phyloP scores from a whole-genome alignment of 257 asterid genomes.

The Solanum piurae region DNA sequence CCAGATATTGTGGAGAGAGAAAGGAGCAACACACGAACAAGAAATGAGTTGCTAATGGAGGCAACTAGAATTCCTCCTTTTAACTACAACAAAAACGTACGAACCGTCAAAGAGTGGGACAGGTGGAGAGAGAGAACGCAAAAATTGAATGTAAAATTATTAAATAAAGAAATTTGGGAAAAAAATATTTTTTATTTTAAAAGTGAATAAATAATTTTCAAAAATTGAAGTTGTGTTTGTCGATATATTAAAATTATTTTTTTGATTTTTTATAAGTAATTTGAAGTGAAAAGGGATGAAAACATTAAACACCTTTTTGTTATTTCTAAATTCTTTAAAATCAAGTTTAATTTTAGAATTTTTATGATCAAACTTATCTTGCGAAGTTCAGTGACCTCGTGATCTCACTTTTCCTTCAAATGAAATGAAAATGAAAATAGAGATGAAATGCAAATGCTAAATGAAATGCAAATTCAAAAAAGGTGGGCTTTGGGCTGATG shows the following conservation, averaged over 20 bases:
- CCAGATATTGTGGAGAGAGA: conserved; percentile 1
- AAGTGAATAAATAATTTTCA: neutral
- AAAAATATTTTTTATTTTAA: too few species aligned
- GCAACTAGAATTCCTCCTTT: neutral
- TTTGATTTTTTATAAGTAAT: too few species aligned
- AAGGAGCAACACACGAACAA: neutral
- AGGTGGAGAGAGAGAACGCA: conserved; percentile 15
- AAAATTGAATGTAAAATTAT: neutral
- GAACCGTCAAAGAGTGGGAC: conserved; percentile 20
- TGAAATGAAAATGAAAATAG: neutral
- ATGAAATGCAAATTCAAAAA: conserved; percentile 3
- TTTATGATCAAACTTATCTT: neutral
- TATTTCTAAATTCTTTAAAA: too few species aligned
- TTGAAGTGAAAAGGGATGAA: neutral
- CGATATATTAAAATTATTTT: too few species aligned
- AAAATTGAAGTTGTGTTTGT: neutral
- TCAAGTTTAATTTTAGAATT: too few species aligned
- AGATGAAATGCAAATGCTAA: neutral
- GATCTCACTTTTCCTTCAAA: neutral
- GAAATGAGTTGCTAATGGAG: conserved; percentile 7
- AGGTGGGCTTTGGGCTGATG: neutral
- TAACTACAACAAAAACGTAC: neutral
- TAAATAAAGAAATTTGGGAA: neutral
- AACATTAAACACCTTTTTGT: too few species aligned
- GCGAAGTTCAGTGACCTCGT: neutral